phyloP scores from a whole-genome alignment of 208 protist genomes.

The Angomonas desouzai region DNA sequence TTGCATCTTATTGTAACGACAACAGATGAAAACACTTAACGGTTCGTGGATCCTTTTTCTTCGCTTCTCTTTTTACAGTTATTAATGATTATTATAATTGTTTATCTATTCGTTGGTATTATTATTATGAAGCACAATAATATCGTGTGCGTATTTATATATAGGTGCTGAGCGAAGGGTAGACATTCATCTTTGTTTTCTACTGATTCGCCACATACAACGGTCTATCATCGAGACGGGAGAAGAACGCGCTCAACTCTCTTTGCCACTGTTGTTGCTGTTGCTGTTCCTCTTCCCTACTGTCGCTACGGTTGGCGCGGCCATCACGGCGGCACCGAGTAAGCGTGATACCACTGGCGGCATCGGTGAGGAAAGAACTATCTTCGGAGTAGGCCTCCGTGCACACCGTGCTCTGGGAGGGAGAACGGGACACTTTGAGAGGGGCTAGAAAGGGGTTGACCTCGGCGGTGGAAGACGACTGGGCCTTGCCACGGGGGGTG shows the following conservation, averaged over 20 bases:
- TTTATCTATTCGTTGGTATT: too few relatives aligned
- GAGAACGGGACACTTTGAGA: background rate
- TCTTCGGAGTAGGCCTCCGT: constrained; percentile 5
- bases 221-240: constrained; percentile 4
- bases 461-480: background rate
- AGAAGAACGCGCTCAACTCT: constrained; percentile 10
- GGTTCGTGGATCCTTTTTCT: too few relatives aligned
- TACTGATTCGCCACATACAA: constrained; percentile 1
- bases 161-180: background rate
- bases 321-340: background rate
- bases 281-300: background rate
- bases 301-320: background rate
- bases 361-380: constrained; percentile 6
- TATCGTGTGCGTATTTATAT: background rate
- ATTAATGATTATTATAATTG: too few relatives aligned
- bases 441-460: constrained; percentile 3
- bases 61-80: too few relatives aligned
- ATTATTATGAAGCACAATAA: background rate
- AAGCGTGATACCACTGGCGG: constrained; percentile 5
- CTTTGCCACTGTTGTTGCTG: constrained; percentile 3
- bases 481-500: background rate
- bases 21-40: too few relatives aligned
- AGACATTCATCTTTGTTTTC: background rate
- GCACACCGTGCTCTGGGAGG: background rate
- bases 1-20: too few relatives aligned